Evolutionary conservation across 352 stramenopile species (phyloP), one percentile per base, ranked within the genome.

Genomic region (Thalassiosira exigua): DNA sequence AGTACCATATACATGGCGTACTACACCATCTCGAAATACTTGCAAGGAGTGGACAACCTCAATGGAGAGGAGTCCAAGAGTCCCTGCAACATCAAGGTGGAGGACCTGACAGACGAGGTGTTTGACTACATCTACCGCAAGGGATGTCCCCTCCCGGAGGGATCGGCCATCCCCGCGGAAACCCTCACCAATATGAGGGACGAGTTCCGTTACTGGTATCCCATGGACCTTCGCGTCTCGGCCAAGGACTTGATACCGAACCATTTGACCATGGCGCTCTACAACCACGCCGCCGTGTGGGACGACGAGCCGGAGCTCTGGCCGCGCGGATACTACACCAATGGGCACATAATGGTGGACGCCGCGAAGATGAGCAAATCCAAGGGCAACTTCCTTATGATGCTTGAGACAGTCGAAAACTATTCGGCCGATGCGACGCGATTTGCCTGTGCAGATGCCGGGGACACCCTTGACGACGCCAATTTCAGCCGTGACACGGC

Each of bases 1-100:
- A 98, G 95, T 87, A 99, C 98, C 17, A 99, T 99, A 75, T 99
- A 99, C 92, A 99, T 99, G 98, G 96, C 98, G 27, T 99, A 99
- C 88, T 99, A 99, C 86, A 99, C 97, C 7, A 98, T 99, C 72
- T 95, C 97, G 3, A 96, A 99, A 90, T 91, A 98, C 81, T 87
- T 99, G 65, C 97, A 99, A 72, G 94, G 94, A 53, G 69, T 86
- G 46, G 81, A 92, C 79, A 98, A 98, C 90, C 75, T 99, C 27
- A 95, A 99, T 78, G 97, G 97, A 29, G 83, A 92, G 19, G 95
- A 94, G 19, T 83, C 93, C 53, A 91, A 94, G 30, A 96, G 95
- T 30, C 96, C 91, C 12, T 68, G 81, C 14, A 88, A 87, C 41
- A 94, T 97, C 58, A 79, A 90, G n/a, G 80, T 94, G 5, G 81